Percentiles rank a stretch among this genome's conserved stretches.
Evolutionary conservation across 2,329 filamentous ascomycete genomes (phyloP).

Genomic region (Aspergillus sclerotialis): DNA sequence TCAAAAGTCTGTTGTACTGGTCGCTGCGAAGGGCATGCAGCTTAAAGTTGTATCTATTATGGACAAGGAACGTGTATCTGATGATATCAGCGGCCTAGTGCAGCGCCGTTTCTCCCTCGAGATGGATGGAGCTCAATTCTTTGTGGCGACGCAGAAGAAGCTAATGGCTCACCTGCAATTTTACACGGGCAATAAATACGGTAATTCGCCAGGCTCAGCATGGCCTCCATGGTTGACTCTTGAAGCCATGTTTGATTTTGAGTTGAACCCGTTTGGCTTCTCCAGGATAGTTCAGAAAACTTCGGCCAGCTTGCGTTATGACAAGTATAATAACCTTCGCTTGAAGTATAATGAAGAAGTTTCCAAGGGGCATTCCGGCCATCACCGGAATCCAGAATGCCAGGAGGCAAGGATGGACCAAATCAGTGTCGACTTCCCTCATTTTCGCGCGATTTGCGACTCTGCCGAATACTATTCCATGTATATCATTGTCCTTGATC

Average conservation of each 20-base stretch:
- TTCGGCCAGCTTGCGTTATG: constrained; percentile 86
- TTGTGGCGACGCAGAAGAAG: constrained; percentile 89
- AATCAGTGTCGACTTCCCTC: constrained; percentile 93
- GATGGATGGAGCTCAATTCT: constrained; percentile 98
- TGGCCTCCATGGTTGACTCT: constrained; percentile 99
- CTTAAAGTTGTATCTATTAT: constrained; percentile 96
- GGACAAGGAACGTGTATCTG: constrained; percentile 87
- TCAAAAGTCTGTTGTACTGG: constrained; percentile 89
- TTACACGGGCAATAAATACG: constrained; percentile 92
- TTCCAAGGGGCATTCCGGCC: constrained; percentile 52
- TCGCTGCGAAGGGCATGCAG: constrained; percentile 96
- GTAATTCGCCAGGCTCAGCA: constrained; percentile 70
- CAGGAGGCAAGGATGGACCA: constrained; percentile 83
- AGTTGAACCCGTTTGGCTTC: constrained; percentile 93
- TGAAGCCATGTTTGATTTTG: constrained; percentile 97
- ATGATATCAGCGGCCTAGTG: constrained; percentile 89
- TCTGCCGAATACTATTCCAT: constrained; percentile 95
- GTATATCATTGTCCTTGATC: constrained; percentile 94
- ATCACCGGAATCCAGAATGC: constrained; percentile 34
- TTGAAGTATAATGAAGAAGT: constrained; percentile 97
- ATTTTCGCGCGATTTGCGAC: constrained; percentile 90
- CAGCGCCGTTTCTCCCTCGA: constrained; percentile 89
- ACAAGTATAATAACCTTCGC: constrained; percentile 96
- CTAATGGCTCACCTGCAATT: constrained; percentile 82
- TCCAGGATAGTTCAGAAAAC: constrained; percentile 95